Percentiles rank a stretch among this genome's conserved stretches.
Conservation (phyloP, 129 eudicot genomes). For the Pittosporum tobira region DNA sequence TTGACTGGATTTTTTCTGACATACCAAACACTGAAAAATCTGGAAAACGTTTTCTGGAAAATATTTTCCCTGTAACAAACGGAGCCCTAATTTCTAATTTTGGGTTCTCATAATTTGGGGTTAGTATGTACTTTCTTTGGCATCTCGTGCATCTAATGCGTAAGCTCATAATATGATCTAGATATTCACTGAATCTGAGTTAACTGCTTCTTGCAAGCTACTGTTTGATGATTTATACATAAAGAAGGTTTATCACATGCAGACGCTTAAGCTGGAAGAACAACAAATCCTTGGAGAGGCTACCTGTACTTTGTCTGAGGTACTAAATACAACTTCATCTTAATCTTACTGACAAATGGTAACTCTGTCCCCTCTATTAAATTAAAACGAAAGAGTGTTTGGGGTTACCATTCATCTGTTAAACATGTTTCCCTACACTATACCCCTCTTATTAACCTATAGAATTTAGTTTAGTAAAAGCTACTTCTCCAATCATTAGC, state of each 20-base stretch:
- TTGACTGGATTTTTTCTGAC: no score
- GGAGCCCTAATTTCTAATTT: neutral
- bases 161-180: neutral
- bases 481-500: no score
- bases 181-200: neutral
- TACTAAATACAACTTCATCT: conserved; percentile 9
- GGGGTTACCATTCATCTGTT: neutral
- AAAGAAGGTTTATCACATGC: conserved; percentile 18
- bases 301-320: conserved; percentile 75
- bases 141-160: no score
- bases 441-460: neutral
- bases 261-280: conserved; percentile 90
- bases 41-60: no score
- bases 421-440: neutral
- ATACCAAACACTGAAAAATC: no score
- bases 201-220: neutral
- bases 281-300: conserved; percentile 93
- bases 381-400: neutral
- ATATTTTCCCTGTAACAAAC: no score
- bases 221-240: neutral
- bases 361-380: neutral
- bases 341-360: neutral
- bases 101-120: neutral
- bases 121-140: neutral
- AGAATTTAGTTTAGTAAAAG: no score